A percentile compares a stretch with the other conserved stretches of the same genome.
Evolutionary conservation across 1,284 basidiomycete species (phyloP).

Genomic region (Puccinia coronata): DNA sequence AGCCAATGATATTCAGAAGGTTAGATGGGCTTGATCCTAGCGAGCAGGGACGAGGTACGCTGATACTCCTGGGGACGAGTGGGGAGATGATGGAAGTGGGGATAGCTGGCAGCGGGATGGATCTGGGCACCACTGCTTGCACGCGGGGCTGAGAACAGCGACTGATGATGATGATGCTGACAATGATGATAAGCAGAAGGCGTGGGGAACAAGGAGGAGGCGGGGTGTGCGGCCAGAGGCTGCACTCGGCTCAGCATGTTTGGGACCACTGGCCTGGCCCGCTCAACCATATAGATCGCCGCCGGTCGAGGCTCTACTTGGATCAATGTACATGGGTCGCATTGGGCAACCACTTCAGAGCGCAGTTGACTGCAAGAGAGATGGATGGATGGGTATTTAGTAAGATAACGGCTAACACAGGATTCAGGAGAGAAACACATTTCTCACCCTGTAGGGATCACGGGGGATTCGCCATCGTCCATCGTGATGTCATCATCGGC

Average conservation of each 20-base stretch:
- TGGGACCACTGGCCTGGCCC: neutral
- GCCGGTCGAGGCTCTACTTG: constrained; percentile 20
- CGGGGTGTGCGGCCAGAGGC: neutral
- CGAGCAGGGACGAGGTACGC: neutral
- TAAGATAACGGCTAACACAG: neutral
- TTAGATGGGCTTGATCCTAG: constrained; percentile 21
- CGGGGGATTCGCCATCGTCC: neutral
- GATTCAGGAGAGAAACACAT: too few species aligned
- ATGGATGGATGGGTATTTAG: neutral
- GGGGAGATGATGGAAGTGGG: neutral
- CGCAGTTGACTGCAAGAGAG: constrained; percentile 8
- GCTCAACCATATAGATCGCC: constrained; percentile 9
- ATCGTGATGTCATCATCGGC: constrained; percentile 1
- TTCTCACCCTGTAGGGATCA: constrained; percentile 22
- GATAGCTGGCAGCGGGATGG: too few species aligned
- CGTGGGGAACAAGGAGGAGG: neutral
- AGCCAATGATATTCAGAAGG: too few species aligned
- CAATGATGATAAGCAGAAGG: too few species aligned
- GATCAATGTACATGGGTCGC: constrained; percentile 38
- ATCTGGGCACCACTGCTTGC: neutral
- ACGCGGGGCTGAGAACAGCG: neutral
- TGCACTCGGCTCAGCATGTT: constrained; percentile 19
- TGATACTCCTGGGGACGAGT: neutral
- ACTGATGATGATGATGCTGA: neutral
- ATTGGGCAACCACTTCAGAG: constrained; percentile 34